Evolutionary conservation across 176 grass and related monocot species (phyloP), one percentile per base, ranked within the genome.

Genomic region (Elymus sibiricus): DNA sequence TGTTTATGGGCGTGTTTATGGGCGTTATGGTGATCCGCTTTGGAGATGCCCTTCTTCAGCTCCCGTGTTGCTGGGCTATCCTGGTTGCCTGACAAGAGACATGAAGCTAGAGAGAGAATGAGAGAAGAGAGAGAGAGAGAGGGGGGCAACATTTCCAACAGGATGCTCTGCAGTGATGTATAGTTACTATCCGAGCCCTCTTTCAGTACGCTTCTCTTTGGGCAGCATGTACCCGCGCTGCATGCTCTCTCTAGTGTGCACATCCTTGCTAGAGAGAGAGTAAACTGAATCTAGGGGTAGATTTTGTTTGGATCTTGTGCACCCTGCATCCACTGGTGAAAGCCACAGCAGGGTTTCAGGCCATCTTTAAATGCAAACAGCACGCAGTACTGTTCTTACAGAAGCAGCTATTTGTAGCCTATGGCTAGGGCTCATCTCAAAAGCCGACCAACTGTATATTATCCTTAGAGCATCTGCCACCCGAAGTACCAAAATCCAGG

Each of bases 281-380:
- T 65, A 64, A 85, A 68, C 75, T 87, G 74, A 92, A 87, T 92
- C 92, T 90, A 86, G 79, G 60, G 71, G 89, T 91, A 70, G 94
- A 96, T 98, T 94, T 94, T 96, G 90, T 94, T 96, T 92, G 90
- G 94, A 99, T 96, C 86, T 86, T 93, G 90, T 88, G 90, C 81
- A 64, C 75, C 84, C 71, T 92, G 80, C 86, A 87, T 89, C 77
- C 88, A 88, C 88, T 91, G 88, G 86, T 85, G 89, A 89, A 84
- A 84, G 87, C 84, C 80, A 89, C 82, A 91, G 82, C 84, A 88
- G 81, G 69, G 82, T 85, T 90, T 77, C 60, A 76, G 76, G 82
- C 70, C 77, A 88, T 63, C 77, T 88, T 93, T 87, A 92, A 91
- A 79, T 87, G 86, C 67, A 70, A 82, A 53, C 68, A 75, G 85